Evolutionary conservation across 1,284 basidiomycete genomes (phyloP).

Genomic region (Chondrostereum purpureum): DNA sequence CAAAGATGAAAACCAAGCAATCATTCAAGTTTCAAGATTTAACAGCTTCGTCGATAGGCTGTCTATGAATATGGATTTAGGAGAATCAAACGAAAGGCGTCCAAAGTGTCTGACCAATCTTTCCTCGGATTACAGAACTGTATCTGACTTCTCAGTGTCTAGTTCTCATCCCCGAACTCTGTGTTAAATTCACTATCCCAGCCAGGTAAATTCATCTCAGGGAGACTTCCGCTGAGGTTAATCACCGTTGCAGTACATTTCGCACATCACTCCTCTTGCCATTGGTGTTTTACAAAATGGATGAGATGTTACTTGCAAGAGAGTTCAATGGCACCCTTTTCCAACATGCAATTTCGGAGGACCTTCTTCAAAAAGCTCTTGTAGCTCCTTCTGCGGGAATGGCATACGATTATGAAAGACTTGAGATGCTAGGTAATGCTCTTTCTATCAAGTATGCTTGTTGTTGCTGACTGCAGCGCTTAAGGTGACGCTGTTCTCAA

Average conservation of each 20-base stretch:
- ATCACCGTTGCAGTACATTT: constrained; percentile 40
- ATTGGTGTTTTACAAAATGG: constrained; percentile 61
- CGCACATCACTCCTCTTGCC: constrained; percentile 64
- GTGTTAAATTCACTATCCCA: constrained; percentile 62
- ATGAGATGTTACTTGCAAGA: constrained; percentile 65
- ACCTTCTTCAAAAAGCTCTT: constrained; percentile 56
- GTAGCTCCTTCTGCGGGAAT: constrained; percentile 59
- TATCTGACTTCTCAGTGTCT: background rate
- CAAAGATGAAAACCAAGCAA: constrained; percentile 56
- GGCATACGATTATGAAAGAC: constrained; percentile 72
- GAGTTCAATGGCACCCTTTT: constrained; percentile 72
- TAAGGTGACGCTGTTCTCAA: constrained; percentile 78
- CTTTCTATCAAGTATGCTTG: background rate
- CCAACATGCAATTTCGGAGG: constrained; percentile 50
- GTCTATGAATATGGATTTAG: constrained; percentile 33
- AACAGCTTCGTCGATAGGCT: constrained; percentile 49
- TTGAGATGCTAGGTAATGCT: constrained; percentile 67
- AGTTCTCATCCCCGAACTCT: constrained; percentile 77
- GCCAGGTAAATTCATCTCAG: constrained; percentile 46
- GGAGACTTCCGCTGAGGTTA: constrained; percentile 10
- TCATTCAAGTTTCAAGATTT: constrained; percentile 59
- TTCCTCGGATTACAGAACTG: no score
- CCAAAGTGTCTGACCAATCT: no score
- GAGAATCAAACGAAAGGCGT: constrained; percentile 26
- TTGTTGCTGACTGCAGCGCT: background rate